These are phyloP conservation scores for Hansenula anomala DNA, from an alignment of 1,139 yeast genomes.

Conservation along the genomic window DNA sequence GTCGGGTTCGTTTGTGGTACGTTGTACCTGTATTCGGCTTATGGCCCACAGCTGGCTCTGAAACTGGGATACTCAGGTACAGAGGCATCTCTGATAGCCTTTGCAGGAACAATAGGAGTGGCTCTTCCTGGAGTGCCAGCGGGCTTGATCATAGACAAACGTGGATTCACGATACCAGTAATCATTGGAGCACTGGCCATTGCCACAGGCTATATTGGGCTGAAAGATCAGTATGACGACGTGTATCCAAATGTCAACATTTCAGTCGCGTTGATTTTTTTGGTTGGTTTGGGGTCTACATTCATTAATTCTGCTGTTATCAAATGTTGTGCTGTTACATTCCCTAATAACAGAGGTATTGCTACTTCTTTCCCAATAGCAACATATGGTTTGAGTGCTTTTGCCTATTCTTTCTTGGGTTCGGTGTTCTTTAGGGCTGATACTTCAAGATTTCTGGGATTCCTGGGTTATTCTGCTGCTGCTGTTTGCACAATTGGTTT, in stretches of 20 bases:
- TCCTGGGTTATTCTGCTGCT: slow-evolving; percentile 38
- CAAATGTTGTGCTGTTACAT: slow-evolving; percentile 53
- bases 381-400: slow-evolving; percentile 55
- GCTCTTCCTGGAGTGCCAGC: slow-evolving; percentile 51
- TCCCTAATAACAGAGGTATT: slow-evolving; percentile 52
- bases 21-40: slow-evolving; percentile 49
- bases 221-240: slow-evolving; percentile 41
- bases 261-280: slow-evolving; percentile 35
- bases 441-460: slow-evolving; percentile 44
- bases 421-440: slow-evolving; percentile 45
- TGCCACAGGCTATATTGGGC: slow-evolving; percentile 39
- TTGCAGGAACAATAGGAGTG: slow-evolving; percentile 49
- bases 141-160: slow-evolving; percentile 44
- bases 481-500: slow-evolving; percentile 36
- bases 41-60: slow-evolving; percentile 53
- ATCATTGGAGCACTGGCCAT: slow-evolving; percentile 40
- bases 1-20: slow-evolving; percentile 38
- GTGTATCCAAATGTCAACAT: slow-evolving; percentile 28
- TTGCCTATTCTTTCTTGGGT: slow-evolving; percentile 47
- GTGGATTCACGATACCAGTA: slow-evolving; percentile 44
- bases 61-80: slow-evolving; percentile 45
- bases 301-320: slow-evolving; percentile 46
- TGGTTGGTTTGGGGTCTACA: slow-evolving; percentile 53
- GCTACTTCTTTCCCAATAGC: slow-evolving; percentile 60
- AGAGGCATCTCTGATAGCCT: slow-evolving; percentile 47